These are phyloP conservation scores for Daedaleopsis sinensis DNA, from an alignment of 768 basidiomycete genomes.

Conservation along the genomic window DNA sequence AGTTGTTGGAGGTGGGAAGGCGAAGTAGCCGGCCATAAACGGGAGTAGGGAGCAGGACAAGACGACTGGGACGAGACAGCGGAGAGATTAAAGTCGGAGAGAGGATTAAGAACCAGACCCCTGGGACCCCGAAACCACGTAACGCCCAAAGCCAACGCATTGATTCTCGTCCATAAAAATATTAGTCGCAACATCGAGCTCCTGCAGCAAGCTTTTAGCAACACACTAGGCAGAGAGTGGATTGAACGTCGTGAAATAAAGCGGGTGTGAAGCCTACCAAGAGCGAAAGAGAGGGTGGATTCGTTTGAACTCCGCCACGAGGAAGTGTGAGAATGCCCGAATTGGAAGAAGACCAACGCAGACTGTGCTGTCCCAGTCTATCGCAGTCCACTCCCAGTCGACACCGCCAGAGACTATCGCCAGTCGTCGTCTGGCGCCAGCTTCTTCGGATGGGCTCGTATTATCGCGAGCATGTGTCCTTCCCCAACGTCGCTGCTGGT, in stretches of 20 bases:
- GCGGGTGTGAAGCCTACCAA: no score
- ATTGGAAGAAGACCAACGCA: not conserved
- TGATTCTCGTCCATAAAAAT: not conserved
- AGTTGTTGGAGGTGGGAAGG: slow-evolving; percentile 9
- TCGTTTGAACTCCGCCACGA: slow-evolving; percentile 14
- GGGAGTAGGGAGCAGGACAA: not conserved
- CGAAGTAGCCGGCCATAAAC: slow-evolving; percentile 12
- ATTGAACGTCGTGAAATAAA: no score
- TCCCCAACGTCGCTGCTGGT: slow-evolving; percentile 13
- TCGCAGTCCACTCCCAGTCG: slow-evolving; percentile 7
- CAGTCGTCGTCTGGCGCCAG: slow-evolving; percentile 12
- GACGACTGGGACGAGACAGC: not conserved
- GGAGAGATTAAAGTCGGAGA: not conserved
- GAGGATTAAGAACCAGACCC: slow-evolving; percentile 8
- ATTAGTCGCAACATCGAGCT: not conserved
- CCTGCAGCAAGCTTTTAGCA: not conserved
- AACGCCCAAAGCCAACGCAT: no score
- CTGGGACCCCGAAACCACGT: slow-evolving; percentile 3
- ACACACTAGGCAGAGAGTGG: not conserved
- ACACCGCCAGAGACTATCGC: slow-evolving; percentile 1
- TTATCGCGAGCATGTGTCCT: slow-evolving; percentile 23
- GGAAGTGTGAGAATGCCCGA: not conserved
- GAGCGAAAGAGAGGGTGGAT: not conserved
- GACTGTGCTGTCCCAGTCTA: slow-evolving; percentile 3
- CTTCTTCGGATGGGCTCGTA: slow-evolving; percentile 22